Base-by-base conservation (phyloP, 164 flowering plant genomes). In the Vitis riparia region DNA sequence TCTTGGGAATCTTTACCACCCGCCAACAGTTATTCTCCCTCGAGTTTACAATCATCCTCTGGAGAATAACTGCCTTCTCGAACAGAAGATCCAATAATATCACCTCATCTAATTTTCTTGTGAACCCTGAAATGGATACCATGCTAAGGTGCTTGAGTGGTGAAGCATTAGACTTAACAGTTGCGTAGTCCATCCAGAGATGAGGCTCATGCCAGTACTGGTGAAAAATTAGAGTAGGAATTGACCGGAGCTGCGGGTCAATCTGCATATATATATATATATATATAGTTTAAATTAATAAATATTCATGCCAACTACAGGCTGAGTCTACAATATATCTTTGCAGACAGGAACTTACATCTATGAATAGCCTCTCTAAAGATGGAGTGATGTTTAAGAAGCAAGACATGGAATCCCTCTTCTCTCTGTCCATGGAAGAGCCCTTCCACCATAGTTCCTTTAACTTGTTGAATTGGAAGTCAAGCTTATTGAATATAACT, bases 171-270 rank as follows among this genome's bases (percentile, higher is more conserved):
- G 17, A 9, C 14, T 37, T 68, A 56, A 68, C 63, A 48, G 58
- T 19, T 29, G 57, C 51, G 23, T 63, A 68, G 52, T 73, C 76
- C 64, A 62, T 63, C 72, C 71, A 73, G n/a, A 67, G 51, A 37
- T 73, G 71, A 47, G 71, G 76, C 66, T 73, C 76, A 16, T 73
- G 76, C 76, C 71, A 73, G 66, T 37, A 56, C n/a, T 68, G 64
- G 59, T 68, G 59, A 30, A 55, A 19, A 9, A 48, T n/a, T 56
- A 71, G 76, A 49, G 49, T 17, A 3, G 23, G 29, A 44, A 68
- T 11, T 9, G 58, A 9, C 17, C 62, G 51, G 23, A 44, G 11
- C 37, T 17, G 8, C 19, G 27, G 50, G 16, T 73, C 63, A 16
- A 73, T 15, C 27, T 23, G 27, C 27, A 23, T 2, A 23, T 23